Conservation (phyloP, 768 basidiomycete genomes). For the Cubamyces sp. region DNA sequence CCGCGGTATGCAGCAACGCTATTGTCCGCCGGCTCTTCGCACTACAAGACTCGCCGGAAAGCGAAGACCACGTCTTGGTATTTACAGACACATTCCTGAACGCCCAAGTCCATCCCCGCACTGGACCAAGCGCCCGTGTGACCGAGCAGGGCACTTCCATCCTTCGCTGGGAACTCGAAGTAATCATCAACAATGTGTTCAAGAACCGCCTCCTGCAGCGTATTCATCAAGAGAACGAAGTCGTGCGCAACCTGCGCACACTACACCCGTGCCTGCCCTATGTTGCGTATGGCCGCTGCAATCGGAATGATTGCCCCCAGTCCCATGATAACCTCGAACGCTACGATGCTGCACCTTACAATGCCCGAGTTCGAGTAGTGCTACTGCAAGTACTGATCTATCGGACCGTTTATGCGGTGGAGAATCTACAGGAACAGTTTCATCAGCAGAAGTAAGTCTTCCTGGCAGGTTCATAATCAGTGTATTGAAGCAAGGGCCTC, state of each 20-base stretch:
- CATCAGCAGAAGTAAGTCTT: conserved; percentile 4
- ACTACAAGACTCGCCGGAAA: conserved; percentile 27
- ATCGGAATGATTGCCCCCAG: conserved; percentile 40
- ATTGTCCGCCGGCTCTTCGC: conserved; percentile 41
- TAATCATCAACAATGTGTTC: conserved; percentile 33
- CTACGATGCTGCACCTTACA: conserved; percentile 41
- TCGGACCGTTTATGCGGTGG: conserved; percentile 34
- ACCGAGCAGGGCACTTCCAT: conserved; percentile 10
- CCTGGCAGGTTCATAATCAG: not conserved
- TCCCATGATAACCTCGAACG: conserved; percentile 39
- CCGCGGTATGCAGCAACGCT: not conserved
- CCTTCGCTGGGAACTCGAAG: conserved; percentile 28
- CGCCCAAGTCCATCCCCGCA: not conserved
- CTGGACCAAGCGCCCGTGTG: not conserved
- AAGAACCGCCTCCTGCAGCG: conserved; percentile 32
- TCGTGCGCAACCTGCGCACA: conserved; percentile 35
- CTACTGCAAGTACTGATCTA: conserved; percentile 55
- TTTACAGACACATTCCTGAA: conserved; percentile 35
- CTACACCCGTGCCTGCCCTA: conserved; percentile 46
- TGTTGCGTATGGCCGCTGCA: conserved; percentile 7
- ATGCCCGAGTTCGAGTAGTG: conserved; percentile 47
- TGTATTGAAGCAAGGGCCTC: not conserved
- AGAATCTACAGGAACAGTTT: conserved; percentile 1
- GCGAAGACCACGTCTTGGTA: conserved; percentile 37
- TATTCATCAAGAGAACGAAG: conserved; percentile 39